Evolutionary conservation across 1,284 basidiomycete species (phyloP).

Genomic region (Ceratorhiza oryzae-sativae): DNA sequence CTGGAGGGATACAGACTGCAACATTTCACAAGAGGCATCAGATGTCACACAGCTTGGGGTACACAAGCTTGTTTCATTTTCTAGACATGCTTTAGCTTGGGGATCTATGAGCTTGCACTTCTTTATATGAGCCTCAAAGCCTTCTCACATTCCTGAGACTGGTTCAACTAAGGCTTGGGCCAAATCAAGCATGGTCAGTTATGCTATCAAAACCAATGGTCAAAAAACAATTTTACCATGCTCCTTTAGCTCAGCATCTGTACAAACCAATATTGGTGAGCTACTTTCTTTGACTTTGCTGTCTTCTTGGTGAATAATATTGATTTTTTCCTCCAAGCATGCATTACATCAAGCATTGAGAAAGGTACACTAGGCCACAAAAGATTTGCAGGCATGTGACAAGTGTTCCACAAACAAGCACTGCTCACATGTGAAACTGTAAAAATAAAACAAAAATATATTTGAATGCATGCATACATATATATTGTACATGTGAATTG

Average conservation of each 20-base stretch:
- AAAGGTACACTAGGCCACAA: too few species aligned
- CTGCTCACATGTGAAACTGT: too few species aligned
- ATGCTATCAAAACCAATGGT: too few species aligned
- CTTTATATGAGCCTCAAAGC: slow-evolving; percentile 3
- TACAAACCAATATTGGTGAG: background rate
- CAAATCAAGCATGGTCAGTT: background rate
- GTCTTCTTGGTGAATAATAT: background rate
- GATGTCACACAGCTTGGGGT: background rate
- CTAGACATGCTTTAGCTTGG: background rate
- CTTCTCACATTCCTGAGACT: background rate
- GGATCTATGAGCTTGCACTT: background rate
- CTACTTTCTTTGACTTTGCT: background rate
- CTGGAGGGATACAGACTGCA: background rate
- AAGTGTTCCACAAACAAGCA: too few species aligned
- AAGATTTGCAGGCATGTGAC: too few species aligned
- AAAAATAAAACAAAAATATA: too few species aligned
- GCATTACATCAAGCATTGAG: slow-evolving; percentile 7
- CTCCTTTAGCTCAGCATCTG: background rate
- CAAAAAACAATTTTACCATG: background rate
- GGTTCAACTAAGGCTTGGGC: background rate
- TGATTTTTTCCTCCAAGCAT: background rate
- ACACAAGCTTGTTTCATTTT: background rate
- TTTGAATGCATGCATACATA: too few species aligned
- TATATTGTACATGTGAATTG: too few species aligned
- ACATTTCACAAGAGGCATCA: background rate